Conservation (phyloP, 805 yeast genomes). For the Saccharomycopsis babjevae region DNA sequence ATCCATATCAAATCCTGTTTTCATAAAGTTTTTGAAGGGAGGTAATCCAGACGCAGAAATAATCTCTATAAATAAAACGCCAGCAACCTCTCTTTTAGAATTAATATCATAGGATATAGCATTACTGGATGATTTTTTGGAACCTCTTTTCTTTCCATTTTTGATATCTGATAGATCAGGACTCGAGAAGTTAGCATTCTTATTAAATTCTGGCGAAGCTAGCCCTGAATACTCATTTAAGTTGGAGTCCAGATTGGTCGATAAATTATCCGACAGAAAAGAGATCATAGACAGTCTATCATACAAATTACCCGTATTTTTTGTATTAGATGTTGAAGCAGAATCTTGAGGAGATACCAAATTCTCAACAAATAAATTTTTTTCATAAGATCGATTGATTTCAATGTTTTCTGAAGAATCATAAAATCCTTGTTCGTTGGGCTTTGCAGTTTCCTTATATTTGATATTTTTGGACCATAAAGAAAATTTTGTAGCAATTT, state of each 20-base stretch:
- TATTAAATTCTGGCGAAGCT: not conserved
- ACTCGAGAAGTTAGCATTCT: not conserved
- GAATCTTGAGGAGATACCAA: not conserved
- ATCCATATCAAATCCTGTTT: conserved; percentile 88
- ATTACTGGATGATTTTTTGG: not conserved
- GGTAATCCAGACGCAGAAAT: conserved; percentile 71
- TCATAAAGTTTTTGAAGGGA: conserved; percentile 49
- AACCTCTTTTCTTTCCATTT: not conserved
- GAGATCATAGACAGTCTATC: conserved; percentile 3
- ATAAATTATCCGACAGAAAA: not conserved
- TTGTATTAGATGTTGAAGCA: not conserved
- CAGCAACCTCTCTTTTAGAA: conserved; percentile 36
- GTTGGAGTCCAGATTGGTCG: not conserved
- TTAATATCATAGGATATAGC: conserved; percentile 27
- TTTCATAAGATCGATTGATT: conserved; percentile 1
- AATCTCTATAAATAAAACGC: conserved; percentile 71
- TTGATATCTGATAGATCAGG: not conserved
- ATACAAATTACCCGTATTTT: not conserved
- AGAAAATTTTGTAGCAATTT: conserved; percentile 9
- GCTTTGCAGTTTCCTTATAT: conserved; percentile 6
- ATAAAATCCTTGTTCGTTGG: conserved; percentile 17
- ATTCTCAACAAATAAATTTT: not conserved
- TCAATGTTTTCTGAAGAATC: not conserved
- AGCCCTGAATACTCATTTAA: not conserved
- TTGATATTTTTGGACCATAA: conserved; percentile 7